phyloP scores from a whole-genome alignment of 805 yeast genomes.

The Pichia deserticola region DNA sequence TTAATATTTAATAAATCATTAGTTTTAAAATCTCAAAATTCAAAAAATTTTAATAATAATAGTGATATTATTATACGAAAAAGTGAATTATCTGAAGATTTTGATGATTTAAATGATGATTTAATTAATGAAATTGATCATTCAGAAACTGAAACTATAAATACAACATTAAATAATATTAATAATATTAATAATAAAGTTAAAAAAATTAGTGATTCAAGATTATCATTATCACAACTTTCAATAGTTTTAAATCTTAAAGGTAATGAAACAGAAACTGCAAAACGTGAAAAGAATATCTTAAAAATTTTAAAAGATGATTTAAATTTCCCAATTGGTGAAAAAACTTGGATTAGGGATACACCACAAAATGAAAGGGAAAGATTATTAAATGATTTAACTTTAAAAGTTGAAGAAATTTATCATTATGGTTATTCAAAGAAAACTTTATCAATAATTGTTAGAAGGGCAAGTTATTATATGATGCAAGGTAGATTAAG shows the following conservation, averaged over 20 bases:
- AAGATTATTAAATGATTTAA: slow-evolving; percentile 40
- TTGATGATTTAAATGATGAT: no score
- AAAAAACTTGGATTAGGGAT: slow-evolving; percentile 80
- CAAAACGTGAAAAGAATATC: slow-evolving; percentile 45
- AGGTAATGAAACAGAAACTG: slow-evolving; percentile 47
- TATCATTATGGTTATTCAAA: slow-evolving; percentile 47
- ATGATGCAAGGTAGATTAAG: slow-evolving; percentile 73
- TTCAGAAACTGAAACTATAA: no score
- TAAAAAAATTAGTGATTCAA: slow-evolving; percentile 36
- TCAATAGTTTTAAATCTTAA: slow-evolving; percentile 43
- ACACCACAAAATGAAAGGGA: slow-evolving; percentile 49
- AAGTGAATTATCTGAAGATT: no score
- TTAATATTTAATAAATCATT: neutral
- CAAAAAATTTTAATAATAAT: neutral
- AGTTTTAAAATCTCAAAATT: slow-evolving; percentile 4
- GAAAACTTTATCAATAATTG: slow-evolving; percentile 57
- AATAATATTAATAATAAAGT: neutral
- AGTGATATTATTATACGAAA: no score
- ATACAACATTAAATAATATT: no score
- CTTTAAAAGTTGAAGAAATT: slow-evolving; percentile 36
- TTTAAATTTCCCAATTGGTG: slow-evolving; percentile 67
- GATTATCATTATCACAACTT: slow-evolving; percentile 50
- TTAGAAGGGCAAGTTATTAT: slow-evolving; percentile 75
- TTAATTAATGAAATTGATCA: no score
- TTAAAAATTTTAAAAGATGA: slow-evolving; percentile 46